Conservation (phyloP, 2,329 filamentous ascomycete species). For the Paraconiothyrium brasiliense region DNA sequence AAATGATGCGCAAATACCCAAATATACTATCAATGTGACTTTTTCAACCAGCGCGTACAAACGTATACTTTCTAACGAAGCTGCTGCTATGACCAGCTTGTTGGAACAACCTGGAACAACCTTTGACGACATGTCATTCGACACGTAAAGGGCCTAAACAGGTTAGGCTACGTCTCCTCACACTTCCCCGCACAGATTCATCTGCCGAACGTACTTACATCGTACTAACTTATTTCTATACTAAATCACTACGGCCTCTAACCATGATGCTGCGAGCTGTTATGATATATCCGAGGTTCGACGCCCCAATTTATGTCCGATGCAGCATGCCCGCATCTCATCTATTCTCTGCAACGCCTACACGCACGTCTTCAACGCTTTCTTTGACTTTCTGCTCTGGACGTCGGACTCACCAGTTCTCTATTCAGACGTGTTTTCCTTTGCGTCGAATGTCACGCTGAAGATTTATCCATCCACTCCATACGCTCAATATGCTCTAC, state of each 20-base stretch:
- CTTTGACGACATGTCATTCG: no score
- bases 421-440: no score
- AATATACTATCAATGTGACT: no score
- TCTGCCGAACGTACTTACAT: constrained; percentile 6
- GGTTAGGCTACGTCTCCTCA: not conserved
- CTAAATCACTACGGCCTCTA: not conserved
- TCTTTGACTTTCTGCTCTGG: not conserved
- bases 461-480: not conserved
- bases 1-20: no score
- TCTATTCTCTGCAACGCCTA: no score
- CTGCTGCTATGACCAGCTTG: no score
- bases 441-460: not conserved
- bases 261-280: not conserved
- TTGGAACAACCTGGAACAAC: no score
- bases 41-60: no score
- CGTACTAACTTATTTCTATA: not conserved
- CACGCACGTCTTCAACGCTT: no score
- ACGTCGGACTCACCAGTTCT: not conserved
- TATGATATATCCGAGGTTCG: not conserved
- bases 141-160: not conserved
- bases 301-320: not conserved
- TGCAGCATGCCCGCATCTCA: no score
- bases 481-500: constrained; percentile 16
- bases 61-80: no score
- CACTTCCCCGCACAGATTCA: constrained; percentile 4